These are phyloP conservation scores for Stagonosporopsis tanaceti DNA, from an alignment of 2,329 filamentous ascomycete genomes.

Conservation along the genomic window DNA sequence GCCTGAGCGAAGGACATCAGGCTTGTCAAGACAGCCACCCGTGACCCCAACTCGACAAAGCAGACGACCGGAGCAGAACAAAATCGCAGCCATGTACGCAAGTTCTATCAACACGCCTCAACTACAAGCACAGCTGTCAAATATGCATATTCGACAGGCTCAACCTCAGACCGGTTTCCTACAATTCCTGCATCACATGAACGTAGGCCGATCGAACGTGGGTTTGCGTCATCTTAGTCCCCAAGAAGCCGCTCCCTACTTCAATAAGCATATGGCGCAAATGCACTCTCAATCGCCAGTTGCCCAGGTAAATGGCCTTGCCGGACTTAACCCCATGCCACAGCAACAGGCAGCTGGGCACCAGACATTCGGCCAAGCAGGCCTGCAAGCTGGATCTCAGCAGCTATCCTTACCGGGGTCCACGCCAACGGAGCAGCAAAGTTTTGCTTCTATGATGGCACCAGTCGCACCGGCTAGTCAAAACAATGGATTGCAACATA, in stretches of 20 bases:
- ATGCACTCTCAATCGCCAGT: neutral
- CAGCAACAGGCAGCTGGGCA: neutral
- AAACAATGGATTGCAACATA: neutral
- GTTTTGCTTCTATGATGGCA: neutral
- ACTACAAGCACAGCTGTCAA: neutral
- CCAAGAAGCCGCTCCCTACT: neutral
- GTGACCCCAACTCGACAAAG: neutral
- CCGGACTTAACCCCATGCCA: neutral
- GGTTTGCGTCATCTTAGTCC: neutral
- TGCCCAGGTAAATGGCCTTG: no score
- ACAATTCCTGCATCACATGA: neutral
- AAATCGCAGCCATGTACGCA: neutral
- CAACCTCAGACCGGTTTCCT: neutral
- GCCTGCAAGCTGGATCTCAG: neutral
- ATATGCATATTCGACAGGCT: neutral
- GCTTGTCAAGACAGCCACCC: neutral
- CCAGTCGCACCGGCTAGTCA: neutral
- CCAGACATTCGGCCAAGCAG: neutral
- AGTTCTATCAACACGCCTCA: neutral
- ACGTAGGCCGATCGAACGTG: neutral
- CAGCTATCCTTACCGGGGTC: neutral
- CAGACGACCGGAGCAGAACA: neutral
- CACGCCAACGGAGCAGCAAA: neutral
- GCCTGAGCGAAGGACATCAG: neutral
- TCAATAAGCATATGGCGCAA: neutral